Conservation (phyloP, 106 monocot species). For the Chionographis japonica region DNA sequence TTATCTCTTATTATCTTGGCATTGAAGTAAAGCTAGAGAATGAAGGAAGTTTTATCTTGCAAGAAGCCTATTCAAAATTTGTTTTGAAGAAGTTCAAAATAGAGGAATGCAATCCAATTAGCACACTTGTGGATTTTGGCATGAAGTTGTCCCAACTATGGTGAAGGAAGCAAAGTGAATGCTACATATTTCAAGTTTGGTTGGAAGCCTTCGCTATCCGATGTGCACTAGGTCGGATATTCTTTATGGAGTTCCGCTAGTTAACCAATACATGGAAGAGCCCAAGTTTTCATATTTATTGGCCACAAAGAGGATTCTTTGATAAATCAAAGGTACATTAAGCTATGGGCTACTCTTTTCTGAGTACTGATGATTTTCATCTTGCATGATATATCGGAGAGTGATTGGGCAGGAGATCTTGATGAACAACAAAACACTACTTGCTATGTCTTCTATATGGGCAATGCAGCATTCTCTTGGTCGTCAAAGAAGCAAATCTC, state of each 20-base stretch:
- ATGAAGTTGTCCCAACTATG: too few relatives aligned
- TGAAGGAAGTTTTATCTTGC: not conserved
- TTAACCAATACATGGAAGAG: constrained; percentile 3
- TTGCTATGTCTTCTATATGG: not conserved
- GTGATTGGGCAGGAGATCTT: too few relatives aligned
- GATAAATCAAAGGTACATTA: constrained; percentile 3
- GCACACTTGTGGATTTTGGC: too few relatives aligned
- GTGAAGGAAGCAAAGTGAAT: too few relatives aligned
- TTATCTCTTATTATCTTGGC: constrained; percentile 4
- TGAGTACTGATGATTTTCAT: not conserved
- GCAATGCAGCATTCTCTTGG: not conserved
- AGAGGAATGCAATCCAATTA: not conserved
- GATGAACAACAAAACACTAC: not conserved
- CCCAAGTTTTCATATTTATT: not conserved
- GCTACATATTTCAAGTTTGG: too few relatives aligned
- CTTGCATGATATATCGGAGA: not conserved
- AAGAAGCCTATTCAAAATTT: not conserved
- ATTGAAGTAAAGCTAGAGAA: not conserved
- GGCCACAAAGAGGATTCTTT: constrained; percentile 3
- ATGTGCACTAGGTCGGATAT: constrained; percentile 2
- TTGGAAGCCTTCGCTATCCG: not conserved
- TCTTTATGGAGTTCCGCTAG: not conserved
- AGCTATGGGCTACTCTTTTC: not conserved
- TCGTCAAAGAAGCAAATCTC: constrained; percentile 12
- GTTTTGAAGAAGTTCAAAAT: not conserved